Percentiles rank a stretch among this genome's conserved stretches.
Conservation (phyloP, 768 basidiomycete genomes). For the Pleurotus tuber-regium region DNA sequence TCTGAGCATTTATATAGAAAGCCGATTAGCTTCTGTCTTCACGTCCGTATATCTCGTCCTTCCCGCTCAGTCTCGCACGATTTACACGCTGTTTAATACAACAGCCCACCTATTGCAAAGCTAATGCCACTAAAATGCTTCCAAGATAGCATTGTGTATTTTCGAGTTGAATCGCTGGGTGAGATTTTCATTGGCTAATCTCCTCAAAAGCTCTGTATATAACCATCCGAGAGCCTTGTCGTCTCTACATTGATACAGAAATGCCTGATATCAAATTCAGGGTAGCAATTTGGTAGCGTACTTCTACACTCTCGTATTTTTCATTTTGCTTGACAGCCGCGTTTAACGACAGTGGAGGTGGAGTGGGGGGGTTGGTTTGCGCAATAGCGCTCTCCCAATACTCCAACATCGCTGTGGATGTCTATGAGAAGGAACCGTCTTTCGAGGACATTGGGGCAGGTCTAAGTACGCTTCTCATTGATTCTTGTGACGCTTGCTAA, state of each 20-base stretch:
- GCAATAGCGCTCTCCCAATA: constrained; percentile 13
- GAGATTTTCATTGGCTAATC: too few relatives aligned
- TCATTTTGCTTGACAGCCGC: not conserved
- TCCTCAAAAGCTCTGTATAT: too few relatives aligned
- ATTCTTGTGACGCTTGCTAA: not conserved
- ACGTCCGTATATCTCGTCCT: not conserved
- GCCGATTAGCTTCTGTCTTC: not conserved
- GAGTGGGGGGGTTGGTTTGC: not conserved
- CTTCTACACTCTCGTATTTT: not conserved
- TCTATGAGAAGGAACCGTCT: constrained; percentile 23
- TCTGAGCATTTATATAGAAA: too few relatives aligned
- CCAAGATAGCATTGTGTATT: not conserved
- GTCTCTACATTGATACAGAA: not conserved
- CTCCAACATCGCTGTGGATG: constrained; percentile 28
- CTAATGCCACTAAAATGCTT: not conserved
- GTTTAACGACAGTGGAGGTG: not conserved
- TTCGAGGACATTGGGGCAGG: constrained; percentile 1
- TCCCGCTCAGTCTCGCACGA: not conserved
- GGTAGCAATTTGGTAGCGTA: not conserved
- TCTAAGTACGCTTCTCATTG: not conserved
- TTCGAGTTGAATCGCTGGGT: not conserved
- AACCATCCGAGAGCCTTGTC: not conserved
- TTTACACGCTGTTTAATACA: not conserved
- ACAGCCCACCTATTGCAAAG: not conserved
- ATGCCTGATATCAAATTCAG: not conserved